Percentiles rank a stretch among this genome's conserved stretches.
phyloP scores from a whole-genome alignment of 305 asterid genomes.

The Andrographis paniculata region DNA sequence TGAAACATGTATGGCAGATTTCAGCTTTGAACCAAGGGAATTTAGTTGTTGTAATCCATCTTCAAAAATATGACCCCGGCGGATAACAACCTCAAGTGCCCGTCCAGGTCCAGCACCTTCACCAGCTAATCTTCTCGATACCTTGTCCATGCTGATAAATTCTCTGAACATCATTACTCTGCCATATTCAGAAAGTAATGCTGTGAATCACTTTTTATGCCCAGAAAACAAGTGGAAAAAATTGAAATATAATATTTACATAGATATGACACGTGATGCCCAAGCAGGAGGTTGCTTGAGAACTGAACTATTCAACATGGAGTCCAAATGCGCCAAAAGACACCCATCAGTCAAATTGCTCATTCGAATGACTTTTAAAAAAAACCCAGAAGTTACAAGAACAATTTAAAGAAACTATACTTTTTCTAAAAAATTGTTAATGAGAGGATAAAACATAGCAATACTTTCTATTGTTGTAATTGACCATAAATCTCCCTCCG shows the following conservation, averaged over 20 bases:
- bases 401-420: too few relatives aligned
- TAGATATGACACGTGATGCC: conserved; percentile 4
- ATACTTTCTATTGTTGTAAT: too few relatives aligned
- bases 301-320: conserved; percentile 11
- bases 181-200: conserved; percentile 23
- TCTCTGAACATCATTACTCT: conserved; percentile 94
- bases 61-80: conserved; percentile 80
- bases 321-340: background rate
- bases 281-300: conserved; percentile 8
- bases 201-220: conserved; percentile 11
- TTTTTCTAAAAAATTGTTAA: too few relatives aligned
- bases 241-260: background rate
- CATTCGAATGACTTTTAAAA: too few relatives aligned
- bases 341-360: background rate
- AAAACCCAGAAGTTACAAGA: too few relatives aligned
- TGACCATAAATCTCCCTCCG: too few relatives aligned
- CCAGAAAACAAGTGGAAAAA: conserved; percentile 11
- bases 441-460: too few relatives aligned
- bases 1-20: conserved; percentile 74
- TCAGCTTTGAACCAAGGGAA: conserved; percentile 74
- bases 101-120: conserved; percentile 65
- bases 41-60: conserved; percentile 88
- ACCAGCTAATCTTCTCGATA: conserved; percentile 76
- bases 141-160: conserved; percentile 82
- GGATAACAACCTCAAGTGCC: conserved; percentile 70